Conservation (phyloP, 2,329 filamentous ascomycete species). For the Hypocrella siamensis region DNA sequence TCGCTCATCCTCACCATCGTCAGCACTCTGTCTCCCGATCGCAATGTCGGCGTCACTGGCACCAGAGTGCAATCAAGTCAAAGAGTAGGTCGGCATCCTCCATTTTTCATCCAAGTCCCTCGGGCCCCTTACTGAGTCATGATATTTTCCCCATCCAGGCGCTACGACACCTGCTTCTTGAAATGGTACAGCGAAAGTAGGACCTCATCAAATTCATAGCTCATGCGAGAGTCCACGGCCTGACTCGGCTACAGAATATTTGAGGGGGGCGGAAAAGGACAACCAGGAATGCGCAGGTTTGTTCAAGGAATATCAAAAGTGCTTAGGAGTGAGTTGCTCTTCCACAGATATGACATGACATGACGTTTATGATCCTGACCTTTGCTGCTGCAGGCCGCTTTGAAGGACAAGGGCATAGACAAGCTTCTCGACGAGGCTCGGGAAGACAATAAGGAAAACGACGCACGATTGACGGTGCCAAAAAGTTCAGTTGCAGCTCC, state of each 20-base stretch:
- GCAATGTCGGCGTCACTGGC: conserved; percentile 80
- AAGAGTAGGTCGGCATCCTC: conserved; percentile 51
- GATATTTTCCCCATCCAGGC: conserved; percentile 31
- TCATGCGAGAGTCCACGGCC: no score
- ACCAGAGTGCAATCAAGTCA: conserved; percentile 86
- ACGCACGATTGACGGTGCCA: conserved; percentile 34
- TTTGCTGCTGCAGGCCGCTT: conserved; percentile 44
- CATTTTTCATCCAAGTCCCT: no score
- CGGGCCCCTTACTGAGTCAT: conserved; percentile 1
- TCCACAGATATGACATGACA: neutral
- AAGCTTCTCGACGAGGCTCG: conserved; percentile 82
- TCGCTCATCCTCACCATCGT: no score
- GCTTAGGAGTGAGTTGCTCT: conserved; percentile 48
- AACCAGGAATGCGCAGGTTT: conserved; percentile 73
- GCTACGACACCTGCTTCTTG: conserved; percentile 92
- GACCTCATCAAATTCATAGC: conserved; percentile 13
- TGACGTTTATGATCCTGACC: neutral
- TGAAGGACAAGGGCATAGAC: conserved; percentile 84
- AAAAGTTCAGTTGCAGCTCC: conserved; percentile 24
- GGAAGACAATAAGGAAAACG: conserved; percentile 79
- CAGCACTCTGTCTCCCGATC: no score
- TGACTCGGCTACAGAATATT: conserved; percentile 54
- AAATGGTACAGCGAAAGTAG: conserved; percentile 99
- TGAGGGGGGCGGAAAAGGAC: conserved; percentile 66
- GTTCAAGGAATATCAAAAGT: conserved; percentile 80